Percentiles rank a stretch among this genome's conserved stretches.
phyloP scores from a whole-genome alignment of 2,329 filamentous ascomycete species.

The Arthrinium puccinioides region DNA sequence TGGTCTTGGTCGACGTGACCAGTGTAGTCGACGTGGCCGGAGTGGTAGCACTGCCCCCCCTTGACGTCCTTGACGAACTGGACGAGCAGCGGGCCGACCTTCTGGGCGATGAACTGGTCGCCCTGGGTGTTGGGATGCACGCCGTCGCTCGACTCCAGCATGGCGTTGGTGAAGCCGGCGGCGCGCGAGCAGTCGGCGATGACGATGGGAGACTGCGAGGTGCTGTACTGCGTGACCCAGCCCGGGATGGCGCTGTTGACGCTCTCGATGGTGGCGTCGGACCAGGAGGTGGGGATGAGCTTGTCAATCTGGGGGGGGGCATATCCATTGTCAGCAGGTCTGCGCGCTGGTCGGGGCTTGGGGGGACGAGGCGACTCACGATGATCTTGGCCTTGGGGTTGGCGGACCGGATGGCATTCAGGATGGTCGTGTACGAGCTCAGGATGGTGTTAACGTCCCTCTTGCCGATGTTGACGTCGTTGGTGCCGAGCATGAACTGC shows the following conservation, averaged over 20 bases:
- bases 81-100: slow-evolving; percentile 24
- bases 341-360: background rate
- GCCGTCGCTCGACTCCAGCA: slow-evolving; percentile 26
- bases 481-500: slow-evolving; percentile 38
- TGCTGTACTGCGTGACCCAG: slow-evolving; percentile 1
- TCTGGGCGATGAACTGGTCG: slow-evolving; percentile 23
- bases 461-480: slow-evolving; percentile 28
- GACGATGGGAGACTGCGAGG: slow-evolving; percentile 3
- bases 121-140: slow-evolving; percentile 29
- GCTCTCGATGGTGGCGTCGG: slow-evolving; percentile 17
- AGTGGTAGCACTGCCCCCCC: background rate
- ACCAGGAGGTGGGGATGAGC: slow-evolving; percentile 28
- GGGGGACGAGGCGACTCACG: slow-evolving; percentile 15
- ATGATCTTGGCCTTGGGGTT: slow-evolving; percentile 33
- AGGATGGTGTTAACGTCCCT: slow-evolving; percentile 25
- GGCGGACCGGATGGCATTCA: slow-evolving; percentile 25
- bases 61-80: slow-evolving; percentile 15
- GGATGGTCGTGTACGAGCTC: slow-evolving; percentile 31
- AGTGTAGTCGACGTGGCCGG: background rate
- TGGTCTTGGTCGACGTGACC: background rate
- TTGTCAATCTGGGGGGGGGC: slow-evolving; percentile 25
- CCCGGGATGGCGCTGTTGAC: slow-evolving; percentile 29
- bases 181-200: slow-evolving; percentile 14
- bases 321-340: background rate
- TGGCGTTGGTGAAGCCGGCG: slow-evolving; percentile 11